These are phyloP conservation scores for Dipteronia dyeriana DNA, from an alignment of 345 rosid genomes.

Conservation along the genomic window DNA sequence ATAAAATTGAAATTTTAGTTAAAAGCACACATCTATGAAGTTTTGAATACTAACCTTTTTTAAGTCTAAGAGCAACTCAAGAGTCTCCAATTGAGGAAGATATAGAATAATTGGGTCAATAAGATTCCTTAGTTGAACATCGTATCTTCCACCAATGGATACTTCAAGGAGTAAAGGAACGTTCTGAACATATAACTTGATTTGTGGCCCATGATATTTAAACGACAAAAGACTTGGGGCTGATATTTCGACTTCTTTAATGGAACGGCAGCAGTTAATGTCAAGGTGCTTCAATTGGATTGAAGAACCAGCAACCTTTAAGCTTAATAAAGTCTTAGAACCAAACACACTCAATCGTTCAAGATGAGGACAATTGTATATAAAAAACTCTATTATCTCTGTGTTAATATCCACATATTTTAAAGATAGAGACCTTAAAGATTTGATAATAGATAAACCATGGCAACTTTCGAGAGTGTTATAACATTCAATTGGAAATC, in stretches of 20 bases:
- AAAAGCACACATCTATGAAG: no score
- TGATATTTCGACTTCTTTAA: neutral
- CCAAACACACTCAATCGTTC: neutral
- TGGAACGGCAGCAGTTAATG: neutral
- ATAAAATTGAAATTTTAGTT: neutral
- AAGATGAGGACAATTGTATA: slow-evolving; percentile 4
- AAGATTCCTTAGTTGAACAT: neutral
- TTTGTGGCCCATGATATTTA: neutral
- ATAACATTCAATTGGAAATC: neutral
- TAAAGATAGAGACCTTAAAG: neutral
- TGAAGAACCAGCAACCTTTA: neutral
- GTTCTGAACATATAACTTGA: neutral
- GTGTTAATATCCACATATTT: neutral
- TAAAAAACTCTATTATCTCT: slow-evolving; percentile 3
- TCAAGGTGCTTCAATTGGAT: slow-evolving; percentile 3
- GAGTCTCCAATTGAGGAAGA: neutral
- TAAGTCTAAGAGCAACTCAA: neutral
- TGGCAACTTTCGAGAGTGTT: neutral
- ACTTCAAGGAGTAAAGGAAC: neutral
- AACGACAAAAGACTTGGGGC: slow-evolving; percentile 1
- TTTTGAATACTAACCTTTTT: no score
- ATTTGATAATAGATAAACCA: neutral
- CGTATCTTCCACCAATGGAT: neutral
- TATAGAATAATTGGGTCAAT: neutral
- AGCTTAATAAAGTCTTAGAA: neutral